These are phyloP conservation scores for Sistotremastrum suecicum DNA, from an alignment of 768 basidiomycete species.

Conservation along the genomic window DNA sequence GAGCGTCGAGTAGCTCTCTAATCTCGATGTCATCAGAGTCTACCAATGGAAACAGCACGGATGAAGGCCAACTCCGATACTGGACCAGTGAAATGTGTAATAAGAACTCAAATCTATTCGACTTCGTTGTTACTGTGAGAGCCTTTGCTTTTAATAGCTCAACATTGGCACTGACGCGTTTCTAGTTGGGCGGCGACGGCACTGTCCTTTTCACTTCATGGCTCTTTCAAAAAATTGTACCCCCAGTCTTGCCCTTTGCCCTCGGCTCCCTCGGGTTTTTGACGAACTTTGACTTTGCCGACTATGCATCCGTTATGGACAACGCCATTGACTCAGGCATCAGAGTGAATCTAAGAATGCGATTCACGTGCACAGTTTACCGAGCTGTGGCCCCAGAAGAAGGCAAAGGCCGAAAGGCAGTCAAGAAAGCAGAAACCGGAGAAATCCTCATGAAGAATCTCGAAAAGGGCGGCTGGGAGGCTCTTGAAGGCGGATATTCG, in stretches of 20 bases:
- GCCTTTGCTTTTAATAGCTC: background rate
- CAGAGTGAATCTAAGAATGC: slow-evolving; percentile 95
- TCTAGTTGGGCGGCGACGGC: slow-evolving; percentile 91
- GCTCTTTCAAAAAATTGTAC: slow-evolving; percentile 96
- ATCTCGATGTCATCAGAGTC: slow-evolving; percentile 41
- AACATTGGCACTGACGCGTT: slow-evolving; percentile 6
- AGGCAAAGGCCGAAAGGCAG: slow-evolving; percentile 52
- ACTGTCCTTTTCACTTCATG: slow-evolving; percentile 98
- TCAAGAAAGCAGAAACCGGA: slow-evolving; percentile 87
- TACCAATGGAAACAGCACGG: slow-evolving; percentile 31
- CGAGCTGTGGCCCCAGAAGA: slow-evolving; percentile 72
- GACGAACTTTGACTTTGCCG: slow-evolving; percentile 88
- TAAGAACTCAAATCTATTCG: slow-evolving; percentile 80
- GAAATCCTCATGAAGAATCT: slow-evolving; percentile 95
- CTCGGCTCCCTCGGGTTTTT: slow-evolving; percentile 95
- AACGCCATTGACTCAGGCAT: slow-evolving; percentile 84
- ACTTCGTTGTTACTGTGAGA: slow-evolving; percentile 92
- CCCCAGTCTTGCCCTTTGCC: slow-evolving; percentile 96
- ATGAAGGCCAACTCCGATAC: slow-evolving; percentile 88
- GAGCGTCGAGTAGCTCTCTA: slow-evolving; percentile 53
- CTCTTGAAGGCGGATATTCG: slow-evolving; percentile 69
- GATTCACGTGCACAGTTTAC: slow-evolving; percentile 98
- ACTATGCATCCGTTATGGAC: slow-evolving; percentile 78
- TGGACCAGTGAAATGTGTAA: slow-evolving; percentile 98
- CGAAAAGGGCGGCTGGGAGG: slow-evolving; percentile 90